These are phyloP conservation scores for Entophlyctis luteolus DNA, from an alignment of 192 early-diverging fungal genomes.

Conservation along the genomic window DNA sequence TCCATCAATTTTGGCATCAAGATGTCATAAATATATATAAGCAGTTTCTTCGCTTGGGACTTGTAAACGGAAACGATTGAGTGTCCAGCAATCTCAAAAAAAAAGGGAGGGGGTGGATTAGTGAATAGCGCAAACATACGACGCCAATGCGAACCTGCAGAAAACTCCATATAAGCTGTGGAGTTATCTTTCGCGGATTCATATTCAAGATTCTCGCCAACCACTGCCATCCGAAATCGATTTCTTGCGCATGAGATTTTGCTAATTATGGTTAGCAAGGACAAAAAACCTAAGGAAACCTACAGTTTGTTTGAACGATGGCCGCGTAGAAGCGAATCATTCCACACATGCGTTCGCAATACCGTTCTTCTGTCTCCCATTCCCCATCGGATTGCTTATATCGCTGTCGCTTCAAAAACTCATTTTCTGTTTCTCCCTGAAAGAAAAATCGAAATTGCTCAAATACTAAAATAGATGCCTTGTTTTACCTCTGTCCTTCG, in stretches of 20 bases:
- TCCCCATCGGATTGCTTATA: conserved; percentile 38
- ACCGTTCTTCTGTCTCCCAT: conserved; percentile 59
- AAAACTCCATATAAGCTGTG: conserved; percentile 57
- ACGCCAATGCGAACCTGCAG: too few relatives aligned
- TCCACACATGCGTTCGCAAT: conserved; percentile 62
- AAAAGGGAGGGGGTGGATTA: neutral
- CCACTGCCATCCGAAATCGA: conserved; percentile 71
- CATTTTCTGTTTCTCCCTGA: conserved; percentile 39
- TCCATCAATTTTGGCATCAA: conserved; percentile 32
- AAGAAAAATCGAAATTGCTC: neutral
- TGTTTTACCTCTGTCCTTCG: conserved; percentile 43
- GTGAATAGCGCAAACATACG: neutral
- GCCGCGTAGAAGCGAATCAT: conserved; percentile 67
- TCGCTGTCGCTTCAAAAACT: conserved; percentile 39
- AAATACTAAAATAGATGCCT: conserved; percentile 5
- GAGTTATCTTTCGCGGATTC: conserved; percentile 61
- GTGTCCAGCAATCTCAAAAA: conserved; percentile 36
- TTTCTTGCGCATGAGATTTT: conserved; percentile 38
- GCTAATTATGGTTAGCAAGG: neutral
- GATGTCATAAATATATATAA: conserved; percentile 32
- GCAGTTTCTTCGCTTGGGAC: conserved; percentile 45
- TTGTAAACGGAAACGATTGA: conserved; percentile 36
- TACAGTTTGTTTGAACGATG: conserved; percentile 53
- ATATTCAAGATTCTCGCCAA: conserved; percentile 65
- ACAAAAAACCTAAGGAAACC: neutral